These are phyloP conservation scores for Boletus tomentosulus DNA, from an alignment of 768 basidiomycete species.

Conservation along the genomic window DNA sequence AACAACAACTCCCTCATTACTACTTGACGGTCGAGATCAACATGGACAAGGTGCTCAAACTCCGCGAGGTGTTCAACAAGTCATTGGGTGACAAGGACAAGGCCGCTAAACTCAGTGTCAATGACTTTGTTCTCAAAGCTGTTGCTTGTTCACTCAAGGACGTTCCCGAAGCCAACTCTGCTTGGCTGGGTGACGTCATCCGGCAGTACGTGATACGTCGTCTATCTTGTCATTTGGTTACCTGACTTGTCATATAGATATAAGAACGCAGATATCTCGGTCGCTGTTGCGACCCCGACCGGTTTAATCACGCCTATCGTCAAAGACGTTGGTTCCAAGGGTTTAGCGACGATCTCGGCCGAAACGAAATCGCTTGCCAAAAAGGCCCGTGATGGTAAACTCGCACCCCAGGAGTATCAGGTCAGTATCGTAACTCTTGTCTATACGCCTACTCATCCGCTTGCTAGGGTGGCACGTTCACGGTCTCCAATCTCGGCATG, in stretches of 20 bases:
- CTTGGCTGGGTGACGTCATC: slow-evolving; percentile 95
- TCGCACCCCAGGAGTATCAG: slow-evolving; percentile 95
- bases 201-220: slow-evolving; percentile 65
- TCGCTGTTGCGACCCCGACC: slow-evolving; percentile 93
- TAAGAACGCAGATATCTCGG: slow-evolving; percentile 94
- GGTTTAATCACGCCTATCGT: slow-evolving; percentile 98
- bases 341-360: slow-evolving; percentile 86
- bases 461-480: slow-evolving; percentile 89
- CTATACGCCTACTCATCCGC: not conserved
- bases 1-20: slow-evolving; percentile 95
- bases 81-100: slow-evolving; percentile 84
- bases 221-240: not conserved
- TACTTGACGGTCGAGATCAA: slow-evolving; percentile 92
- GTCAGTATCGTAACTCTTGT: slow-evolving; percentile 33
- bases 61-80: slow-evolving; percentile 95
- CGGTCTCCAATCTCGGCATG: slow-evolving; percentile 99
- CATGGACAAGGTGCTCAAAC: slow-evolving; percentile 94
- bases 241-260: slow-evolving; percentile 53
- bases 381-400: slow-evolving; percentile 95
- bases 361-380: slow-evolving; percentile 90
- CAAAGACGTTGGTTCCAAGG: slow-evolving; percentile 89
- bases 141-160: slow-evolving; percentile 86
- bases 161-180: slow-evolving; percentile 96
- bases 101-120: slow-evolving; percentile 89
- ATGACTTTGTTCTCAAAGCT: slow-evolving; percentile 98